Percentiles rank a stretch among this genome's conserved stretches.
These are phyloP conservation scores for Marasmius fiardii DNA, from an alignment of 1,284 basidiomycete species.

Conservation along the genomic window DNA sequence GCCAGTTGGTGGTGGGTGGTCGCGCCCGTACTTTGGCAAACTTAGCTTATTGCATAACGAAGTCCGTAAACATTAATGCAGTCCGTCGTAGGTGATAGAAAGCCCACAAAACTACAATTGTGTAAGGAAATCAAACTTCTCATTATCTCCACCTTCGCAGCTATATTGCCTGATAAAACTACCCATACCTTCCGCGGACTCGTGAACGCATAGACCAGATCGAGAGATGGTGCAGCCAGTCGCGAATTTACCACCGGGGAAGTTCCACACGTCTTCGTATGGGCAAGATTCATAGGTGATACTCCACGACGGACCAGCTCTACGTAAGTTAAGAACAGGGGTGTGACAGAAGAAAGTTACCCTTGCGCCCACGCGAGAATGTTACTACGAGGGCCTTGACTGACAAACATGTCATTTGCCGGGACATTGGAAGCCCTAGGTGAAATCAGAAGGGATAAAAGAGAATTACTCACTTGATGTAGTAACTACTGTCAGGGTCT, in stretches of 20 bases:
- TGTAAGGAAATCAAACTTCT: background rate
- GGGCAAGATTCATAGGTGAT: background rate
- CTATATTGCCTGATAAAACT: background rate
- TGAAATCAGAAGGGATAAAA: background rate
- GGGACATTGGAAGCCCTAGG: background rate
- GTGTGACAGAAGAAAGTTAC: conserved; percentile 16
- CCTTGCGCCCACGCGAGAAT: conserved; percentile 35
- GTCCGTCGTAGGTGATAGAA: background rate
- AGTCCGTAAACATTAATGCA: background rate
- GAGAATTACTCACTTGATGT: background rate
- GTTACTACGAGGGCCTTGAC: conserved; percentile 30
- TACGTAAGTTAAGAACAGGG: background rate
- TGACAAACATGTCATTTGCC: background rate
- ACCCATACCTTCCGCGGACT: background rate
- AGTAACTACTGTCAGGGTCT: background rate
- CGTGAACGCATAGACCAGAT: background rate
- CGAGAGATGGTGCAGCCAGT: background rate
- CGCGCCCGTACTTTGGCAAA: no score
- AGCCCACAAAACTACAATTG: background rate
- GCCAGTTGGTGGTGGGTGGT: no score
- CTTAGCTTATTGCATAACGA: no score
- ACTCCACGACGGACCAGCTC: background rate
- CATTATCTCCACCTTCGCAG: background rate
- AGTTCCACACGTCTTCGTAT: background rate
- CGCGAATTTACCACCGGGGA: background rate